Evolutionary conservation across 2,329 filamentous ascomycete species (phyloP), one percentile per base, ranked within the genome.

Genomic region (Fusarium vanettenii): DNA sequence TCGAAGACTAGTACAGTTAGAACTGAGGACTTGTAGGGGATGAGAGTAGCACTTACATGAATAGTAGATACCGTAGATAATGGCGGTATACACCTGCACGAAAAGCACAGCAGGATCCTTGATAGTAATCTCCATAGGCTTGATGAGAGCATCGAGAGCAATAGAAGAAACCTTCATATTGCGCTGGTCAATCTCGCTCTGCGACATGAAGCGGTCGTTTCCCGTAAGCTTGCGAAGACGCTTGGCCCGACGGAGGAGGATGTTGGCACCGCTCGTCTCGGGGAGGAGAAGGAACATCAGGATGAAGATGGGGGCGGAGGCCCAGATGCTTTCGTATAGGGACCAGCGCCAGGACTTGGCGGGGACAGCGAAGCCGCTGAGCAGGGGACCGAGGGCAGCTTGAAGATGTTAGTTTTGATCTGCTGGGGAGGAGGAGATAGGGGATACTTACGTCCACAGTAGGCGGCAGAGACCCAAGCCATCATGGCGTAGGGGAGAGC

Each of bases 101-200:
- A 92, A 92, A 69, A 90, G 80, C 73, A 93, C 87, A 14, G 90
- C 88, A 0, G 91, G 91, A 66, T 92, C 90, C 78, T 90, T 88
- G 78, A 91, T 71, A 8, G 86, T 90, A 76, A 92, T 89, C 80
- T 90, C 86, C 16, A 89, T 81, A 3, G 91, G 91, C 81, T 90
- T 90, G 81, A 91, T 87, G 22, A 93, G 84, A 0, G 90, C 88
- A 41, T 92, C 88, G 48, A 86, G 67, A 25, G 88, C 80, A 29
- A 91, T 81, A 16, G 84, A 82, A 6, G 80, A 80, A 4, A 87
- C 80, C 56, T 83, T 87, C 76, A 90, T 84, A 72, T 87, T 85
- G n/a, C 82, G 84, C 80, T 91, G 88, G 77, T 92, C 88, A 69
- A 93, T 90, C 80, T 94, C 92, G 64, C 87, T 89, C 78, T 92